These are phyloP conservation scores for Panaeolus papilionaceus DNA, from an alignment of 768 basidiomycete species.

Conservation along the genomic window DNA sequence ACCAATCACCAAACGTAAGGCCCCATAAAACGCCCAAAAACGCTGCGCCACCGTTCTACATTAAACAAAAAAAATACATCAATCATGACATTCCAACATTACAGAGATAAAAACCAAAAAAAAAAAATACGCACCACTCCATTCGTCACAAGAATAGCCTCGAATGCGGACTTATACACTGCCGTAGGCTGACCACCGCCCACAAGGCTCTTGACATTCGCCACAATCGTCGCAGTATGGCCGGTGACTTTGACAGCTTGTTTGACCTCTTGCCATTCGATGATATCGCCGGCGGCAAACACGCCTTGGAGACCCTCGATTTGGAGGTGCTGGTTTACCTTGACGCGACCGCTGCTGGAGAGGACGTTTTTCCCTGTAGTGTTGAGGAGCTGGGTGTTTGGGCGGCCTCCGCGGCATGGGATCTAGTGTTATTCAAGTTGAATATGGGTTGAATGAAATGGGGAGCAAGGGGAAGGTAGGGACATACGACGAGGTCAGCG, in stretches of 20 bases:
- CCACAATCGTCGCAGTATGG: conserved; percentile 49
- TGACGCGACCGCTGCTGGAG: conserved; percentile 47
- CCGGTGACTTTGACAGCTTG: conserved; percentile 49
- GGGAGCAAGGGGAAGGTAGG: neutral
- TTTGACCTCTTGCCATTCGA: conserved; percentile 70
- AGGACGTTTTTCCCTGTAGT: conserved; percentile 48
- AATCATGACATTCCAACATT: neutral
- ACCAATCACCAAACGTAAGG: conserved; percentile 50
- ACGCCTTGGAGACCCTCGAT: conserved; percentile 54
- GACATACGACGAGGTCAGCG: conserved; percentile 33
- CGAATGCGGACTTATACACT: conserved; percentile 29
- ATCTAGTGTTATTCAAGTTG: conserved; percentile 30
- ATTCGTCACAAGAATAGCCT: conserved; percentile 33
- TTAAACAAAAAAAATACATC: neutral
- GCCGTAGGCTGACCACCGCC: conserved; percentile 36
- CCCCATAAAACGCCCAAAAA: conserved; percentile 48
- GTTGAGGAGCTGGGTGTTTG: conserved; percentile 57
- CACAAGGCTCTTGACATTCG: conserved; percentile 49
- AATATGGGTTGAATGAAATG: neutral
- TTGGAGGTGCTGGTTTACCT: conserved; percentile 64
- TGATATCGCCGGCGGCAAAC: conserved; percentile 71
- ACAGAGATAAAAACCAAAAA: neutral
- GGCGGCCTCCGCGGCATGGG: conserved; percentile 45
- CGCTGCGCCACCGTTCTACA: conserved; percentile 29
- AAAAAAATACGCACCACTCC: conserved; percentile 27